Evolutionary conservation across 2,329 filamentous ascomycete genomes (phyloP).

Genomic region (Alternaria angustiovoidea): DNA sequence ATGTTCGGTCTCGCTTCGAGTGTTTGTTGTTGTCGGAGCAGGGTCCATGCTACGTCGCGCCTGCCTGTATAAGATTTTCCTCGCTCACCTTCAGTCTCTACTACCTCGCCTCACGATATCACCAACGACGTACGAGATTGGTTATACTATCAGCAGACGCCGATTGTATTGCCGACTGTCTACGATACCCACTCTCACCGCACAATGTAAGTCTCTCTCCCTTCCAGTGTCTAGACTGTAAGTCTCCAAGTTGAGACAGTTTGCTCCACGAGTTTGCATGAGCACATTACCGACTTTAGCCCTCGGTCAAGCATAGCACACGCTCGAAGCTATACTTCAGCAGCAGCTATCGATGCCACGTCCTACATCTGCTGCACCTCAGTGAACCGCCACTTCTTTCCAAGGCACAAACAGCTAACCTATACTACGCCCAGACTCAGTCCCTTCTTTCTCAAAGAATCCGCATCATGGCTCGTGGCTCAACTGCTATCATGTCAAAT

Average conservation of each 20-base stretch:
- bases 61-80: slow-evolving; percentile 16
- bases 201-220: slow-evolving; percentile 12
- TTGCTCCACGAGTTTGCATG: neutral
- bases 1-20: neutral
- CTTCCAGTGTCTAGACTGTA: neutral
- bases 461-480: slow-evolving; percentile 19
- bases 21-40: slow-evolving; percentile 16
- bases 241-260: neutral
- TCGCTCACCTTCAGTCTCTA: slow-evolving; percentile 7
- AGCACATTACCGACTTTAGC: neutral
- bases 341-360: neutral
- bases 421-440: neutral
- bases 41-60: slow-evolving; percentile 17
- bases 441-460: neutral
- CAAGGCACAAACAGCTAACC: slow-evolving; percentile 7
- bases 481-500: neutral
- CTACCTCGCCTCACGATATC: slow-evolving; percentile 12
- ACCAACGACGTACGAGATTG: neutral
- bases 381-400: slow-evolving; percentile 4
- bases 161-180: neutral
- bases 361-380: slow-evolving; percentile 1
- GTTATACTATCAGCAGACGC: neutral
- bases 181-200: neutral
- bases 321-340: neutral
- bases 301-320: neutral